phyloP scores from a whole-genome alignment of 1,139 yeast genomes.

The Geotrichum europaeum region DNA sequence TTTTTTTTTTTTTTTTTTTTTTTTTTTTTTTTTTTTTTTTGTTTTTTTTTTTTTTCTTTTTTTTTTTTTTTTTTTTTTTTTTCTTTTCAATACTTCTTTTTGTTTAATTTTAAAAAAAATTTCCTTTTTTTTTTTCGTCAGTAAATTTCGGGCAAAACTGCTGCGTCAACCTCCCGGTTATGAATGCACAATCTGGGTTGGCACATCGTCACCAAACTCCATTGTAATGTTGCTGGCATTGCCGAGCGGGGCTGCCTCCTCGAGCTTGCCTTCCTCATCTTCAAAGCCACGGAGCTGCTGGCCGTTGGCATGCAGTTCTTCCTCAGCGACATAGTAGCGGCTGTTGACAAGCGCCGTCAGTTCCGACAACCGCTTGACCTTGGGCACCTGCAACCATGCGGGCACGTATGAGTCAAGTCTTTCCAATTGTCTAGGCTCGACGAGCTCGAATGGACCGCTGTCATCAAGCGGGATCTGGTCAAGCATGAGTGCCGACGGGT shows the following conservation, averaged over 20 bases:
- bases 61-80: too few relatives aligned
- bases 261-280: conserved; percentile 2
- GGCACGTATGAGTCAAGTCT: conserved; percentile 96
- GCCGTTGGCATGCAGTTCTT: not conserved
- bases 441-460: conserved; percentile 80
- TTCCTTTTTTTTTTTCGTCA: not conserved
- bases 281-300: not conserved
- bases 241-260: not conserved
- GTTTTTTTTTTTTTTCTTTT: too few relatives aligned
- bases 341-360: conserved; percentile 54
- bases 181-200: conserved; percentile 8
- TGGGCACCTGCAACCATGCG: conserved; percentile 86
- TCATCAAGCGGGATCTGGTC: conserved; percentile 55
- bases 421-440: conserved; percentile 77
- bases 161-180: not conserved
- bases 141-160: not conserved
- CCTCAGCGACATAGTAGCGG: not conserved
- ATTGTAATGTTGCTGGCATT: not conserved
- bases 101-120: not conserved
- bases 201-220: conserved; percentile 15
- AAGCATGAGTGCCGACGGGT: conserved; percentile 39
- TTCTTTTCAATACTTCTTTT: not conserved
- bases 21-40: too few relatives aligned
- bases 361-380: conserved; percentile 81
- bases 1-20: too few relatives aligned